Percentiles rank a stretch among this genome's conserved stretches.
Conservation (phyloP, 148 eudicot genomes). For the Simmondsia chinensis region DNA sequence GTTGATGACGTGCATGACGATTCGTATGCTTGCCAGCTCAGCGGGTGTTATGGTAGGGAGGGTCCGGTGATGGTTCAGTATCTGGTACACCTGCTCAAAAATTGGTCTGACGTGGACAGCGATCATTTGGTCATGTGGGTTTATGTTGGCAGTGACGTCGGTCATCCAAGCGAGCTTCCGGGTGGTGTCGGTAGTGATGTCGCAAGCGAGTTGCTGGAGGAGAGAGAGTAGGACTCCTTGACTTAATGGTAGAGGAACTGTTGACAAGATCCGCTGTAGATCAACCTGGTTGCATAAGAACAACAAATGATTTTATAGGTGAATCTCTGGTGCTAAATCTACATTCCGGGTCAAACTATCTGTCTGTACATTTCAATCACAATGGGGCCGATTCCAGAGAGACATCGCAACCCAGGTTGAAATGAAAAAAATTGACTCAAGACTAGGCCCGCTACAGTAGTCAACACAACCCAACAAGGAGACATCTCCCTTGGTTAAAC, state of each 20-base stretch:
- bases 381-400: too few relatives aligned
- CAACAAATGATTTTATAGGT: too few relatives aligned
- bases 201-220: slow-evolving; percentile 91
- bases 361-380: too few relatives aligned
- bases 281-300: slow-evolving; percentile 48
- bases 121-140: slow-evolving; percentile 73
- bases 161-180: slow-evolving; percentile 75
- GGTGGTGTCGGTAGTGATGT: slow-evolving; percentile 47
- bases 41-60: slow-evolving; percentile 36
- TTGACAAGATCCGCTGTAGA: slow-evolving; percentile 44
- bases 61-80: slow-evolving; percentile 65
- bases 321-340: too few relatives aligned
- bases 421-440: too few relatives aligned
- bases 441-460: too few relatives aligned
- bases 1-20: slow-evolving; percentile 73
- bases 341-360: too few relatives aligned
- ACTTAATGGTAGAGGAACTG: slow-evolving; percentile 59
- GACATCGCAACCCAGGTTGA: too few relatives aligned
- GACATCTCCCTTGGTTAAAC: too few relatives aligned
- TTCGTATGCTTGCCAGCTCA: slow-evolving; percentile 56
- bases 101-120: slow-evolving; percentile 73
- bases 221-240: slow-evolving; percentile 95
- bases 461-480: too few relatives aligned
- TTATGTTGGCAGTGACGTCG: slow-evolving; percentile 66
- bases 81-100: slow-evolving; percentile 94